Conservation (phyloP, 441 rosid genomes). For the Isatis lusitanica region DNA sequence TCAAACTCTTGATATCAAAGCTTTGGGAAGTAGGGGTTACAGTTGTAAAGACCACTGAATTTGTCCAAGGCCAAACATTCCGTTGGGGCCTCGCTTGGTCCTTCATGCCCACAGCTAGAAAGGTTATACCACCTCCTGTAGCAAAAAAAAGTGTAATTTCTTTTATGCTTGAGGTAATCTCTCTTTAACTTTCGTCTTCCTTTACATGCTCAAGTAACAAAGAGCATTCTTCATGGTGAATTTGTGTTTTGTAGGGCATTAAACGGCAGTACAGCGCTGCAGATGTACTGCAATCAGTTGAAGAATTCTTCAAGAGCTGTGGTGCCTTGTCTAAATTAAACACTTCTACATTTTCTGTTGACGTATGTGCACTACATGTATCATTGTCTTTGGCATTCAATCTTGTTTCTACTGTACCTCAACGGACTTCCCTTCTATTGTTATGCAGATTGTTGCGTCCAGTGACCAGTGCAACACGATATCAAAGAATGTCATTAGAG, state of each 20-base stretch:
- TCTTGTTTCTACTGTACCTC: constrained; percentile 24
- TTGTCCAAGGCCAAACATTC: constrained; percentile 86
- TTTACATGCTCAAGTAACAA: not conserved
- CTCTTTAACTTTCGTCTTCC: constrained; percentile 6
- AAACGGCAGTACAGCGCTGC: constrained; percentile 71
- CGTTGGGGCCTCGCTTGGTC: constrained; percentile 99
- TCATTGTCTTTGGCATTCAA: not conserved
- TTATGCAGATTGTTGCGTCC: constrained; percentile 65
- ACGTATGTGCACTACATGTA: constrained; percentile 55
- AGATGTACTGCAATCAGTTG: constrained; percentile 65
- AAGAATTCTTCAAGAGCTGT: constrained; percentile 52
- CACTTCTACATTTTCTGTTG: constrained; percentile 53
- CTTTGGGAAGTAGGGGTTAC: constrained; percentile 76
- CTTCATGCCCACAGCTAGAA: constrained; percentile 62
- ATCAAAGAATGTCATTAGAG: constrained; percentile 40
- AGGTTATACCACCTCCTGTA: constrained; percentile 54
- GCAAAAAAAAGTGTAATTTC: constrained; percentile 48
- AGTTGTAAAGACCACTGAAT: constrained; percentile 85
- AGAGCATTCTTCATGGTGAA: not conserved
- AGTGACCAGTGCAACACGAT: constrained; percentile 51
- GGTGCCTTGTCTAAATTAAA: constrained; percentile 75
- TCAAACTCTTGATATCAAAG: constrained; percentile 68
- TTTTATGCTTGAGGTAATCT: constrained; percentile 79
- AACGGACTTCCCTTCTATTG: constrained; percentile 18
- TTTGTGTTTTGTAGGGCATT: constrained; percentile 49